These are phyloP conservation scores for Gynostemma pentaphyllum DNA, from an alignment of 306 rosid genomes.

Conservation along the genomic window DNA sequence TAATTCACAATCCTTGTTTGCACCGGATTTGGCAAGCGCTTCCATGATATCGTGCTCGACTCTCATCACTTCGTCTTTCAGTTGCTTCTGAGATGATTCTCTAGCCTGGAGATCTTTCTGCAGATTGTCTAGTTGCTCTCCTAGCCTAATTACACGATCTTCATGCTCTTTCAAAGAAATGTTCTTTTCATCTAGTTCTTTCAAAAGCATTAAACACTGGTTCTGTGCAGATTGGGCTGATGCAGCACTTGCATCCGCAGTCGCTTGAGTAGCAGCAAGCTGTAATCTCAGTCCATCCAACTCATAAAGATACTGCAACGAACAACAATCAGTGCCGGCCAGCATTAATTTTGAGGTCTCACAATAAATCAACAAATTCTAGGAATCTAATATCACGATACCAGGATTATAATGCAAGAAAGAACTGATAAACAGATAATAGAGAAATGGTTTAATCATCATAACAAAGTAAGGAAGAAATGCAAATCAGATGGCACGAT, in stretches of 20 bases:
- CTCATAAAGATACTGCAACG: constrained; percentile 58
- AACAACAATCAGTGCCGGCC: background rate
- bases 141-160: constrained; percentile 54
- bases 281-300: constrained; percentile 65
- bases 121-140: constrained; percentile 70
- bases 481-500: background rate
- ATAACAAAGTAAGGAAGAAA: background rate
- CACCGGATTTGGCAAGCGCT: constrained; percentile 54
- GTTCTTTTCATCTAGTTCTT: constrained; percentile 69
- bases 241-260: constrained; percentile 78
- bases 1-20: constrained; percentile 62
- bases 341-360: background rate
- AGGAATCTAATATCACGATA: background rate
- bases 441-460: background rate
- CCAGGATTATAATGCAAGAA: background rate
- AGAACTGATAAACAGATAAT: background rate
- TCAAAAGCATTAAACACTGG: constrained; percentile 54
- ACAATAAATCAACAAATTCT: background rate
- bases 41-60: constrained; percentile 72
- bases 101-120: constrained; percentile 77
- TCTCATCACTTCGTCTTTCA: constrained; percentile 74
- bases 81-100: constrained; percentile 86
- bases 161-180: constrained; percentile 64
- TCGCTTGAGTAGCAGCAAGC: constrained; percentile 57
- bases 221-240: constrained; percentile 71